Evolutionary conservation across 257 asterid species (phyloP), one percentile per base, ranked within the genome.

Genomic region (Solanum virginianum): DNA sequence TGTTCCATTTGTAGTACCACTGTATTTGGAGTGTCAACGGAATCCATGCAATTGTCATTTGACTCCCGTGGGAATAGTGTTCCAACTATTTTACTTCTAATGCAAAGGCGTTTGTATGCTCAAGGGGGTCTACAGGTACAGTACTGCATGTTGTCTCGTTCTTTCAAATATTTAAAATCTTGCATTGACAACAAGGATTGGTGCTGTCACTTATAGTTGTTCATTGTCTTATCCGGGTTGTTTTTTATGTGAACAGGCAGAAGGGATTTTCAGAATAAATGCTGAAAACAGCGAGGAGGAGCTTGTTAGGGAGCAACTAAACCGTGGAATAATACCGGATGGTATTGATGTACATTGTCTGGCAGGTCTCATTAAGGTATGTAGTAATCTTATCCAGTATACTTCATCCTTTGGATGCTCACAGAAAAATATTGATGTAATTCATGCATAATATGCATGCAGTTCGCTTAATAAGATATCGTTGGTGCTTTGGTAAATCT

Each of bases 11-110:
- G 68, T 91, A 97, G 99, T 89, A 91, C 99, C 87, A 97, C 99
- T 56, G 99, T 97, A 65, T 97, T 97, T 84, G 99, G 99, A 91
- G 99, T 97, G 84, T 97, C 99, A 17, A 93, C 99, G 10, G 99
- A 95, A 75, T 97, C 99, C 45, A 97, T 97, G 99, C 99, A 97
- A 91, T 91, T 97, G 80, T 93, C 99, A 43, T 95, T 91, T 86
- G 99, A 97, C 85, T 83, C 84, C 75, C 91, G 95, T 82, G 99
- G 99, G 88, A 97, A 95, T 87, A 95, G 96, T 68, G 88, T 97
- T 84, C 99, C 99, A 47, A 93, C 98, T 4, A 97, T 97, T 87
- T 97, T 97, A 88, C 87, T 97, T 80, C 97, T 94, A 83, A 84
- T 97, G 97, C 99, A 97, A 88, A 90, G 93, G 87, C 92, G 92